phyloP scores from a whole-genome alignment of 345 rosid species.

The Sonneratia caseolaris region DNA sequence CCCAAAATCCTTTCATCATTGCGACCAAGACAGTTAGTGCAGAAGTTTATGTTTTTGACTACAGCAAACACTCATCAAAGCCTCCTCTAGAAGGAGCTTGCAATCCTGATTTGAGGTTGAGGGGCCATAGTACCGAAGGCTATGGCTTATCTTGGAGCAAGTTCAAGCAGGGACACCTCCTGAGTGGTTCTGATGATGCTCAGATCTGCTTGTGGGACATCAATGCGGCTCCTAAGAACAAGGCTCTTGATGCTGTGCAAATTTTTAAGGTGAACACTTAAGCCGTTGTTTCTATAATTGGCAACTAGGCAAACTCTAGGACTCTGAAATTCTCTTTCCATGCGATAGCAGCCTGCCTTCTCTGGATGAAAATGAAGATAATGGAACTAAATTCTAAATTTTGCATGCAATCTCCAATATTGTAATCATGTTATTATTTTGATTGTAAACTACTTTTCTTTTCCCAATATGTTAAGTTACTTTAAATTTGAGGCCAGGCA shows the following conservation, averaged over 20 bases:
- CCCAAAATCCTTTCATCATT: slow-evolving; percentile 78
- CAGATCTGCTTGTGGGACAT: slow-evolving; percentile 98
- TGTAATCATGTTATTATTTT: neutral
- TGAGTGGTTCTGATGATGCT: slow-evolving; percentile 97
- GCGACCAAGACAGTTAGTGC: slow-evolving; percentile 96
- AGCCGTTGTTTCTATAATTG: neutral
- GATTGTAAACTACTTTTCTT: neutral
- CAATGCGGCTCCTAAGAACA: slow-evolving; percentile 67
- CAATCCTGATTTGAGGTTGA: slow-evolving; percentile 75
- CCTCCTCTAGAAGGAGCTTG: slow-evolving; percentile 90
- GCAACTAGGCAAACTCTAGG: neutral
- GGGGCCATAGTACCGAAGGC: slow-evolving; percentile 94
- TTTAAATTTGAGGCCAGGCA: too few relatives aligned
- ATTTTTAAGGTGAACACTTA: slow-evolving; percentile 58
- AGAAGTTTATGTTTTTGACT: slow-evolving; percentile 90
- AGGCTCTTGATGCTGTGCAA: slow-evolving; percentile 72
- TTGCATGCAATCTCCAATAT: neutral
- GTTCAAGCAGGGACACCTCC: slow-evolving; percentile 84
- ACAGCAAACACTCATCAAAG: slow-evolving; percentile 87
- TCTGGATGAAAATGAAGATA: neutral
- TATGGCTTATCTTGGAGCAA: slow-evolving; percentile 97
- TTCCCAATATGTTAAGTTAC: neutral
- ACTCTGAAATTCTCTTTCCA: neutral
- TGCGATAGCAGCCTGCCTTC: neutral
- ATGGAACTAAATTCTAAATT: neutral